Evolutionary conservation across 805 yeast species (phyloP).

Genomic region (Clavispora asparagi): DNA sequence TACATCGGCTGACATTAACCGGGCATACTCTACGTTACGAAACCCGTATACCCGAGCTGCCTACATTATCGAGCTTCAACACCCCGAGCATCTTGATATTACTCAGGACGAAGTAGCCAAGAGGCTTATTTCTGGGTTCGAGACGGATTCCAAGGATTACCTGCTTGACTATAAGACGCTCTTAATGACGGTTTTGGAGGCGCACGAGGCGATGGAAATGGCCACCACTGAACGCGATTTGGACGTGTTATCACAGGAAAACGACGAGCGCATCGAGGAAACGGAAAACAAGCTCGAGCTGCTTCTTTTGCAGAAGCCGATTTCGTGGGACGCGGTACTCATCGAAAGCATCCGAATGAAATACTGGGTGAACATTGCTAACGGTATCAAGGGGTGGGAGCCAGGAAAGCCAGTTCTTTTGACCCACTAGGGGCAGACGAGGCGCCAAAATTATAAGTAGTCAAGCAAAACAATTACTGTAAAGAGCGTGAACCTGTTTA

Average conservation of each 20-base stretch:
- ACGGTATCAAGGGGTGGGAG: conserved; percentile 74
- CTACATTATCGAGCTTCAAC: conserved; percentile 30
- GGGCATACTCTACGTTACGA: conserved; percentile 67
- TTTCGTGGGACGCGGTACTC: conserved; percentile 55
- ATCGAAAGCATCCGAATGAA: conserved; percentile 65
- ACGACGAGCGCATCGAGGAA: conserved; percentile 48
- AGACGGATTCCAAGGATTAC: conserved; percentile 24
- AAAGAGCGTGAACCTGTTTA: too few relatives aligned
- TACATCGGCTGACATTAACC: conserved; percentile 51
- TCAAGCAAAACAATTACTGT: too few relatives aligned
- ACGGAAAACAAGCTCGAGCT: conserved; percentile 42
- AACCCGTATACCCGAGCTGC: conserved; percentile 61
- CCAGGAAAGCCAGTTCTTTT: conserved; percentile 60
- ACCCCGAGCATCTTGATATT: conserved; percentile 44
- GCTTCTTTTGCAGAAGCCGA: conserved; percentile 36
- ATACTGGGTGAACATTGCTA: conserved; percentile 77
- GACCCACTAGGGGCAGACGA: conserved; percentile 42
- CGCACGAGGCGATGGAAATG: conserved; percentile 77
- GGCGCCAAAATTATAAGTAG: too few relatives aligned
- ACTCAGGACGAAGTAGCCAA: conserved; percentile 50
- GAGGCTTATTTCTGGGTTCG: conserved; percentile 39
- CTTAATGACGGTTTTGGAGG: conserved; percentile 73
- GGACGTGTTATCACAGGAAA: conserved; percentile 45
- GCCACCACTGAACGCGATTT: conserved; percentile 58
- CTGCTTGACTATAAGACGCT: conserved; percentile 45